A percentile compares a stretch with the other conserved stretches of the same genome.
Evolutionary conservation across 2,329 filamentous ascomycete species (phyloP).

Genomic region (Plectosphaerella cucumerina): DNA sequence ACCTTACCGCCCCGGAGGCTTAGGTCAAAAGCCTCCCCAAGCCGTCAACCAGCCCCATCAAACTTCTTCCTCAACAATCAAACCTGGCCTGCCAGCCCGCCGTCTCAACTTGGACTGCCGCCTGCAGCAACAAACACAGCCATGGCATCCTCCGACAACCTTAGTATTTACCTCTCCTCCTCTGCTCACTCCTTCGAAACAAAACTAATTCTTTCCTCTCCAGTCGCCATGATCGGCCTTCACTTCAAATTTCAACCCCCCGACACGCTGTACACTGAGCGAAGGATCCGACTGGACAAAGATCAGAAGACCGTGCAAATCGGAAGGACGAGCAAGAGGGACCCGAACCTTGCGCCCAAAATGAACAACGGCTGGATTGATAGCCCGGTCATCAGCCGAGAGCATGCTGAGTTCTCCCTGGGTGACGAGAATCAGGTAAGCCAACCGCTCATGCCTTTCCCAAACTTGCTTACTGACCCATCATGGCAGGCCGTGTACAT

Average conservation of each 20-base stretch:
- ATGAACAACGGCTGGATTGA: conserved; percentile 63
- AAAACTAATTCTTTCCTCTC: neutral
- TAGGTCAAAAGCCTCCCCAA: too few relatives aligned
- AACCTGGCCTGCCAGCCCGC: too few relatives aligned
- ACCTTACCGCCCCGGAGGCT: too few relatives aligned
- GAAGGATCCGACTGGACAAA: conserved; percentile 23
- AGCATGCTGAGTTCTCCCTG: conserved; percentile 55
- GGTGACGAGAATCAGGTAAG: conserved; percentile 40
- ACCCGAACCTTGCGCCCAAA: conserved; percentile 24
- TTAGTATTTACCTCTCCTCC: too few relatives aligned
- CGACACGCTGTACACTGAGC: conserved; percentile 7
- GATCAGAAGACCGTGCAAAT: conserved; percentile 26
- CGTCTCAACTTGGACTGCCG: too few relatives aligned
- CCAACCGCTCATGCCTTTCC: conserved; percentile 1
- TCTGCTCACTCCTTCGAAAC: too few relatives aligned
- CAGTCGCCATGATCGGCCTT: neutral
- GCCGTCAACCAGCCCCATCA: too few relatives aligned
- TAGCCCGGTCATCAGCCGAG: conserved; percentile 66
- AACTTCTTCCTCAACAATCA: too few relatives aligned
- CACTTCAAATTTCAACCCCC: too few relatives aligned
- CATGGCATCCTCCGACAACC: too few relatives aligned
- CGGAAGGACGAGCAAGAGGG: conserved; percentile 40
- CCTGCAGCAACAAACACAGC: too few relatives aligned
- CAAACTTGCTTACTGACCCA: conserved; percentile 10
- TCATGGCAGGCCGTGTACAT: conserved; percentile 36